A percentile compares a stretch with the other conserved stretches of the same genome.
Conservation (phyloP, 1,139 yeast species). For the Geotrichum reessii region DNA sequence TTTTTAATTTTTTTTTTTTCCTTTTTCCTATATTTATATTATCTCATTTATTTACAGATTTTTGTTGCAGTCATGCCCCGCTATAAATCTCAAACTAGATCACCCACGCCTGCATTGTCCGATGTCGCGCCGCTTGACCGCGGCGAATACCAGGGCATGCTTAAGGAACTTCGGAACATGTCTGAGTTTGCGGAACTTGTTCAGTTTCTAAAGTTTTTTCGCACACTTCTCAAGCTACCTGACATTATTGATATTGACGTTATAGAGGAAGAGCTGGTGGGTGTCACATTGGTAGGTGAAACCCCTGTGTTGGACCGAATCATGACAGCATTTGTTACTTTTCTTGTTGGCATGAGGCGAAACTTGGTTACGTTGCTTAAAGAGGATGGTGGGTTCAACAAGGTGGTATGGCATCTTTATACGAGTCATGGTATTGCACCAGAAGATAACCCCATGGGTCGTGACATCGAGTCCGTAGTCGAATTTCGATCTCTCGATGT, state of each 20-base stretch:
- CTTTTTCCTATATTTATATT: no score
- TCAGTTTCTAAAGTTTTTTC: constrained; percentile 30
- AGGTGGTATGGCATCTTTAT: constrained; percentile 17
- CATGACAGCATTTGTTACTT: constrained; percentile 16
- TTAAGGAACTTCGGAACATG: constrained; percentile 26
- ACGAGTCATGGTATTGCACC: constrained; percentile 1
- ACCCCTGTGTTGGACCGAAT: neutral
- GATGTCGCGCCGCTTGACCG: constrained; percentile 24
- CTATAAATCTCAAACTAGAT: neutral
- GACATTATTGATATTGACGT: constrained; percentile 27
- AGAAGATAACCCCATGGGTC: constrained; percentile 15
- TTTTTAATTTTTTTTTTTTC: neutral
- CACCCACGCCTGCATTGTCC: constrained; percentile 5
- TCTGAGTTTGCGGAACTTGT: constrained; percentile 28
- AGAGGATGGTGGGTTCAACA: constrained; percentile 16
- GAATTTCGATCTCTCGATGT: constrained; percentile 12
- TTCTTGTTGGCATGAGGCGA: constrained; percentile 9
- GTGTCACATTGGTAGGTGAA: constrained; percentile 17
- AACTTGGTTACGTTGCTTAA: constrained; percentile 1
- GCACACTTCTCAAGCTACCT: constrained; percentile 22
- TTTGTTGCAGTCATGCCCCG: constrained; percentile 4
- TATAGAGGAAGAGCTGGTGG: constrained; percentile 32
- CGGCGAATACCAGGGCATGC: constrained; percentile 22
- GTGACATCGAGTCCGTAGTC: constrained; percentile 1
- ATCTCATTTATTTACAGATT: no score